Evolutionary conservation across 306 rosid genomes (phyloP), one percentile per base, ranked within the genome.

Genomic region (Castanea crenata): DNA sequence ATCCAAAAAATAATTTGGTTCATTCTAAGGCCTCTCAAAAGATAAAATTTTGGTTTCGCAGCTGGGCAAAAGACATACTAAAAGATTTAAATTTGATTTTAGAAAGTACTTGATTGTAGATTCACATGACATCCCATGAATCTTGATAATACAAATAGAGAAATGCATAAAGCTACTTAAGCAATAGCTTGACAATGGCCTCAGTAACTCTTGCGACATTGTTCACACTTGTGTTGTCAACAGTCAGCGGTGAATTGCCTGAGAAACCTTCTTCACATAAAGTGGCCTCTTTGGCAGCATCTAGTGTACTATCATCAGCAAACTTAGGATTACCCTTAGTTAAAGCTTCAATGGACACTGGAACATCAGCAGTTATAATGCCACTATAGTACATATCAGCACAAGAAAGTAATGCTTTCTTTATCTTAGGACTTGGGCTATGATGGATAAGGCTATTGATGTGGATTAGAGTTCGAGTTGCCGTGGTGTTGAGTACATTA

Each of bases 301-400:
- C 90, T 27, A 72, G 64, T 0, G 83, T 79, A 20, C 83, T 76
- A 10, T 82, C 59, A 83, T 80, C 79, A 0, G 92, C 92, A 51
- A 82, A 79, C 58, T 84, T 88, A 1, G 84, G 79, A 55, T 82
- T 65, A 5, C 87, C 90, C 35, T 49, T 76, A 5, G 75, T 21
- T 54, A 90, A 54, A 76, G 81, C 88, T 49, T 75, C 83, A 70
- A 49, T 20, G 68, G 91, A 87, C 38, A 49, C n/a, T n/a, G 88
- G 75, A 5, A 87, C 71, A 62, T 88, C 88, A 69, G 38, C 90
- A 4, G 9, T 55, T 71, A 87, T 0, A 62, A 89, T 58, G 4
- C 79, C 71, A 9, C 5, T 78, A 80, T 87, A 83, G 1, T 15
- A 0, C 5, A 29, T 41, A 8, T 41, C 74, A n/a, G 13, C 78